Conservation (phyloP, 192 early-diverging fungal genomes). For the Dissophora globulifera region DNA sequence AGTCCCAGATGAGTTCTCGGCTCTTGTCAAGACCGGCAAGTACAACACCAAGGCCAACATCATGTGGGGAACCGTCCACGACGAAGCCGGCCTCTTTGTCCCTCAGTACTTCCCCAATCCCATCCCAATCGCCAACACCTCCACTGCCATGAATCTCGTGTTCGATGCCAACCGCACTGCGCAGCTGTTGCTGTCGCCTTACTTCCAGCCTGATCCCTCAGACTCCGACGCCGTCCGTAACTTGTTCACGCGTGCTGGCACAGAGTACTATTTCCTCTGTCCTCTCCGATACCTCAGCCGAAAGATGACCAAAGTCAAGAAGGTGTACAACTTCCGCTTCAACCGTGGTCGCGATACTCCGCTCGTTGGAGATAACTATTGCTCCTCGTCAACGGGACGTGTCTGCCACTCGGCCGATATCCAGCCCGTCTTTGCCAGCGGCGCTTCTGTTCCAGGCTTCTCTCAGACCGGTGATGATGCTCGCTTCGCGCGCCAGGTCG, state of each 20-base stretch:
- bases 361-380: conserved; percentile 4
- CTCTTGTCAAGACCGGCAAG: conserved; percentile 35
- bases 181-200: background rate
- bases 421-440: conserved; percentile 18
- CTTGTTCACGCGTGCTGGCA: conserved; percentile 6
- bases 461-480: conserved; percentile 42
- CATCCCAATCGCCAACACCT: conserved; percentile 4
- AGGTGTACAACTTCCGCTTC: conserved; percentile 40
- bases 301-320: conserved; percentile 22
- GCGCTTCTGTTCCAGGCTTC: conserved; percentile 4
- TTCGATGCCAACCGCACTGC: conserved; percentile 1
- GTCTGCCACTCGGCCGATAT: conserved; percentile 37
- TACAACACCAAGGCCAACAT: conserved; percentile 52
- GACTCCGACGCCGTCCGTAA: conserved; percentile 26
- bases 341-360: conserved; percentile 31
- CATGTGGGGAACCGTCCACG: conserved; percentile 29
- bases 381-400: conserved; percentile 4
- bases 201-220: conserved; percentile 7
- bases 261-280: conserved; percentile 42
- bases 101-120: conserved; percentile 21
- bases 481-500: conserved; percentile 51
- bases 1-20: conserved; percentile 41
- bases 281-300: conserved; percentile 25
- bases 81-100: conserved; percentile 36
- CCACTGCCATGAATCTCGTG: background rate